Evolutionary conservation across 179 eudicot genomes (phyloP).

Genomic region (Silene noctiflora): DNA sequence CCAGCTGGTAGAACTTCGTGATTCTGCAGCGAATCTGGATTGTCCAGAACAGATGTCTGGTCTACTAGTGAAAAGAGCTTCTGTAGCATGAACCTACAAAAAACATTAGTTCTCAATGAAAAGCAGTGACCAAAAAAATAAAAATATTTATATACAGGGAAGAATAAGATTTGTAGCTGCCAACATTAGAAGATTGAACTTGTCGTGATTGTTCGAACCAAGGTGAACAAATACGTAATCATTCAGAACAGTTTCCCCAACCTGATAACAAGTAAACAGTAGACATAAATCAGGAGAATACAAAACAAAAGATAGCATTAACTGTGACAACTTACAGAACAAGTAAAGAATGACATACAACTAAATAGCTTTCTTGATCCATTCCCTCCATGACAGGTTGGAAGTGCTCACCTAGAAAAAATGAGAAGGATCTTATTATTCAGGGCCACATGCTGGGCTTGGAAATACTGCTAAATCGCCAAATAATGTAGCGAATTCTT

Average conservation of each 20-base stretch:
- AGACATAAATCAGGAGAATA: slow-evolving; percentile 7
- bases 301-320: background rate
- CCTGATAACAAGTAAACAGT: slow-evolving; percentile 40
- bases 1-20: slow-evolving; percentile 93
- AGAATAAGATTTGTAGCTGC: slow-evolving; percentile 26
- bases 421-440: slow-evolving; percentile 12
- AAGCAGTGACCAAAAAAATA: background rate
- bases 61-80: slow-evolving; percentile 90
- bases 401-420: slow-evolving; percentile 69
- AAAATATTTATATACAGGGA: background rate
- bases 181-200: slow-evolving; percentile 91
- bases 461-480: slow-evolving; percentile 1
- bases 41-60: slow-evolving; percentile 88
- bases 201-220: slow-evolving; percentile 69
- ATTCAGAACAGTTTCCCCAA: slow-evolving; percentile 77
- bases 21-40: slow-evolving; percentile 83
- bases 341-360: slow-evolving; percentile 52
- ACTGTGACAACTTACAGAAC: slow-evolving; percentile 4
- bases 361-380: slow-evolving; percentile 50
- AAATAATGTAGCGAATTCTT: background rate
- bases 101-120: slow-evolving; percentile 23
- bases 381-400: slow-evolving; percentile 76
- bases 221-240: slow-evolving; percentile 89
- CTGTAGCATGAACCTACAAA: slow-evolving; percentile 83
- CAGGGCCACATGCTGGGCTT: background rate